These are phyloP conservation scores for Kuraishia borneana DNA, from an alignment of 805 yeast species.

Conservation along the genomic window DNA sequence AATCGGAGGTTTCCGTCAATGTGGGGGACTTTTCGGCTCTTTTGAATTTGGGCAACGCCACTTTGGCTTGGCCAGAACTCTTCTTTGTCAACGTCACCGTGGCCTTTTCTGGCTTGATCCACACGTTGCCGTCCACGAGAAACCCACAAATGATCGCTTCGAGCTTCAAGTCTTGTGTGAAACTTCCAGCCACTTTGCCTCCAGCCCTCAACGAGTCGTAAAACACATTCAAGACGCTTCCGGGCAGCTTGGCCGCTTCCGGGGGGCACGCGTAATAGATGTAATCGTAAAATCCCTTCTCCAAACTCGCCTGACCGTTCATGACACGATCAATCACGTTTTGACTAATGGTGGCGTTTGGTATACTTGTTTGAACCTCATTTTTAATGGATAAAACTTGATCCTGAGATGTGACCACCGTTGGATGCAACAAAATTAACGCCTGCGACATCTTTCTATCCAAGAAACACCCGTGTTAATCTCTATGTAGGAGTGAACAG, in stretches of 20 bases:
- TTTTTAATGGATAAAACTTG: conserved; percentile 29
- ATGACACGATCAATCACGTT: conserved; percentile 50
- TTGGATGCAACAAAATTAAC: conserved; percentile 53
- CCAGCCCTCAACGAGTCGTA: conserved; percentile 25
- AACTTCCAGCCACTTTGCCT: conserved; percentile 43
- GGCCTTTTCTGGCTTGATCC: conserved; percentile 44
- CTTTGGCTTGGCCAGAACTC: conserved; percentile 7
- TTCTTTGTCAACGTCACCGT: conserved; percentile 14
- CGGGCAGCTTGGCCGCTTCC: conserved; percentile 33
- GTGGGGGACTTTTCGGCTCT: conserved; percentile 20
- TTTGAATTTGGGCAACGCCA: conserved; percentile 19
- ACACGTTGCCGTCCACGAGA: conserved; percentile 32
- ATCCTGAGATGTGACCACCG: conserved; percentile 46
- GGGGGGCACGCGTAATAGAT: conserved; percentile 50
- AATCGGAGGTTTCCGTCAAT: conserved; percentile 34
- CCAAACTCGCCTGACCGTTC: conserved; percentile 26
- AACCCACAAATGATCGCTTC: conserved; percentile 64
- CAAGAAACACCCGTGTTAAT: neutral
- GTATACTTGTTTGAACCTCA: conserved; percentile 14
- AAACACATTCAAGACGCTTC: conserved; percentile 27
- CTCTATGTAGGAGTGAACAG: no score
- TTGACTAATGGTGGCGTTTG: conserved; percentile 29
- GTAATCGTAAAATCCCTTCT: conserved; percentile 24
- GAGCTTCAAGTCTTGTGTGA: conserved; percentile 37
- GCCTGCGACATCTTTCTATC: conserved; percentile 5